Evolutionary conservation across 805 yeast species (phyloP).

Genomic region (Nakazawaea molendinolei): DNA sequence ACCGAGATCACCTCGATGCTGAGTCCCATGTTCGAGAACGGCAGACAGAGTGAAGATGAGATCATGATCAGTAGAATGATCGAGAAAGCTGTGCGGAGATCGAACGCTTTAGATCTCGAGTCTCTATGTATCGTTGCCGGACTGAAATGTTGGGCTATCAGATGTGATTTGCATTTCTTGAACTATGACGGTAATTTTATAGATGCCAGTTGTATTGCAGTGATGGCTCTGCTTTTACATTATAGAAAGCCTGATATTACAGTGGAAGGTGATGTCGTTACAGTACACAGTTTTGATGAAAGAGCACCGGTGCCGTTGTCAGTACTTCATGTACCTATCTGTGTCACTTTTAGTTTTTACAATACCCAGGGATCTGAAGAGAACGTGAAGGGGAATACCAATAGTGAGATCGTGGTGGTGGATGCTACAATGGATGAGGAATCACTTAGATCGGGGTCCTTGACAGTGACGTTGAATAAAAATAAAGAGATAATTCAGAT

Average conservation of each 20-base stretch:
- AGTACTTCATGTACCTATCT: constrained; percentile 82
- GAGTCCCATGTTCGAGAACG: constrained; percentile 73
- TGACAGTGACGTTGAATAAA: constrained; percentile 83
- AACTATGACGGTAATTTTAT: constrained; percentile 91
- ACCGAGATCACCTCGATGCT: constrained; percentile 92
- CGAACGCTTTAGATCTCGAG: constrained; percentile 88
- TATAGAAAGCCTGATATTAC: constrained; percentile 80
- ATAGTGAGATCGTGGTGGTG: constrained; percentile 53
- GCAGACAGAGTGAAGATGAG: constrained; percentile 71
- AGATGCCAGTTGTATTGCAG: constrained; percentile 88
- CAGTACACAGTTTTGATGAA: constrained; percentile 67
- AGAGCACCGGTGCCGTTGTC: constrained; percentile 84
- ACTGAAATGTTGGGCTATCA: constrained; percentile 80
- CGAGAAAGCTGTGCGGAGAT: constrained; percentile 87
- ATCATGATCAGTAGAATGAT: constrained; percentile 72
- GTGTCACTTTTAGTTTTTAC: constrained; percentile 84
- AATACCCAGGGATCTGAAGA: constrained; percentile 60
- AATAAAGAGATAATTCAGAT: constrained; percentile 89
- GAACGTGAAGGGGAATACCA: constrained; percentile 61
- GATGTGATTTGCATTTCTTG: constrained; percentile 85
- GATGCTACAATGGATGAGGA: constrained; percentile 83
- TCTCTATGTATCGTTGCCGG: constrained; percentile 89
- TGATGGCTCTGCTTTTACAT: constrained; percentile 78
- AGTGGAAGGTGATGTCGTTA: constrained; percentile 52
- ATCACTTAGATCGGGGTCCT: constrained; percentile 61